Percentiles rank a stretch among this genome's conserved stretches.
phyloP scores from a whole-genome alignment of 352 stramenopile genomes.

The Phytophthora megakarya region DNA sequence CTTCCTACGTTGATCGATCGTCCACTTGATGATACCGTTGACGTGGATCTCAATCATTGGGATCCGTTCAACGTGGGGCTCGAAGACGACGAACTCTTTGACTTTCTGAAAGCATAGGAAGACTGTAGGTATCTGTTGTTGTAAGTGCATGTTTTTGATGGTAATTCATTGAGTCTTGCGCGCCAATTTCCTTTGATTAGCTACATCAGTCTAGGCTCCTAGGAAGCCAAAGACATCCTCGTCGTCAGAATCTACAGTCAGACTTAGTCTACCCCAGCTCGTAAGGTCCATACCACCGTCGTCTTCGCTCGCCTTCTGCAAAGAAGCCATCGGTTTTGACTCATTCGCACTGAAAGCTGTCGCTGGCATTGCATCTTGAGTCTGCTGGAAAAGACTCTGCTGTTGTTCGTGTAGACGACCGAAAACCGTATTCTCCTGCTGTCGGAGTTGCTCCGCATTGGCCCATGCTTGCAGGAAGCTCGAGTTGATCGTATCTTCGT shows the following conservation, averaged over 20 bases:
- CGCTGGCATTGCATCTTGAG: conserved; percentile 12
- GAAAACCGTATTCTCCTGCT: conserved; percentile 21
- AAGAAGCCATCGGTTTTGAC: not conserved
- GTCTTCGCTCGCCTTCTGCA: not conserved
- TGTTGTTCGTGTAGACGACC: conserved; percentile 27
- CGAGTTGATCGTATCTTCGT: not conserved
- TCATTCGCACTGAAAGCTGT: not conserved
- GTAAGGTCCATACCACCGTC: conserved; percentile 19
- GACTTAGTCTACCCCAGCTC: conserved; percentile 27
- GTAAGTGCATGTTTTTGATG: not conserved
- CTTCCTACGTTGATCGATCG: conserved; percentile 10
- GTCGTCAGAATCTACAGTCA: conserved; percentile 29
- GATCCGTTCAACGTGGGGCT: conserved; percentile 72
- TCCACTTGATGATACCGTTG: conserved; percentile 34
- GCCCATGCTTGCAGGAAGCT: conserved; percentile 28
- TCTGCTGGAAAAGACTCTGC: conserved; percentile 21
- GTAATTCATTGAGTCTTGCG: no score
- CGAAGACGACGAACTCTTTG: conserved; percentile 78
- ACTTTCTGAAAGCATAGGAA: conserved; percentile 70
- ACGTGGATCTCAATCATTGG: conserved; percentile 57
- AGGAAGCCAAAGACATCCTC: conserved; percentile 37
- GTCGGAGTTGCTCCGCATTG: conserved; percentile 19
- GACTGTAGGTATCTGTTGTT: not conserved
- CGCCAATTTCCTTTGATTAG: no score
- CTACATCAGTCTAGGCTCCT: no score